Base-by-base conservation (phyloP, 768 basidiomycete genomes). In the Melanogaster broomeanus region DNA sequence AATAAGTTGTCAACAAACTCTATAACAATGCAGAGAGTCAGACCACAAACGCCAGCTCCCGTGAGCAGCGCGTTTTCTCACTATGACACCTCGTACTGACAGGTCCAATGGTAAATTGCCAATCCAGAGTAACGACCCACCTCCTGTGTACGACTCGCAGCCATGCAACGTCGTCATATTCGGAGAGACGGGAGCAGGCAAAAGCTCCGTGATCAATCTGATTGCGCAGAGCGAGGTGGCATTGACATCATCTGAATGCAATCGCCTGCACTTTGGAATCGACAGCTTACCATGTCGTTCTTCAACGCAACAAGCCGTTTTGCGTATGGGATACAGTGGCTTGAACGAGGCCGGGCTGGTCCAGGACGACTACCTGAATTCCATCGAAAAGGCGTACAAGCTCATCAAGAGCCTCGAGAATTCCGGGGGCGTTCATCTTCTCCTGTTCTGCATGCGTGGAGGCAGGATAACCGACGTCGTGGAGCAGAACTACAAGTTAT, bases 131-230 rank as follows among this genome's bases (percentile, higher is more conserved):
- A 22, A 12, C 7, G 39, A 45, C 18, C 35, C 50, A 30, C 64
- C 64, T 0, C 56, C 58, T 22, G 22, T 51, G 30, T 64, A 61
- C 25, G 42, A 61, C 38, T 50, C 56, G 5, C 52, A 48, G 7
- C 48, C 52, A 6, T 48, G 35, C 42, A 66, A 66, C 24, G 59
- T 68, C 45, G 31, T 66, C 39, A 55, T 66, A 42, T 68, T 66
- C 12, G 65, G 66, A 21, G 65, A 66, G 44, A 56, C 65, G 10
- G 65, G 65, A 15, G 34, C 43, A 7, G 70, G 71, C 2, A 77
- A 77, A 51, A 77, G 77, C 50, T 73, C 72, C 2, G 60, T 76
- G 27, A 58, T 77, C 55, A 77, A 77, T 57, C 57, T 77, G 65
- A 58, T 77, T 22, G 60, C 60, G n/a, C 65, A 64, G 10, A 5